Evolutionary conservation across 257 asterid genomes (phyloP).

Genomic region (Verbascum thapsus): DNA sequence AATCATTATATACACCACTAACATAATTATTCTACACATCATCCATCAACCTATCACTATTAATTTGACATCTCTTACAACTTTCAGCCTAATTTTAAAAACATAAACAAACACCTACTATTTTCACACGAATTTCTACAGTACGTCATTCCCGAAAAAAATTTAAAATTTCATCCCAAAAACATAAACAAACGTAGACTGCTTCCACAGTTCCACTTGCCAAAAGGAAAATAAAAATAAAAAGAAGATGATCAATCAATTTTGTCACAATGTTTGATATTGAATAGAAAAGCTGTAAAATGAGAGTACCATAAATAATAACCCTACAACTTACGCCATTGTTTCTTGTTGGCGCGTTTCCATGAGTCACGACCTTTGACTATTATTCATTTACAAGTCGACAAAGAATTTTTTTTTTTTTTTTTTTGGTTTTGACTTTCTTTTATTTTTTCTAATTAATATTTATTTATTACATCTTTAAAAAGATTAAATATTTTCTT

Average conservation of each 20-base stretch:
- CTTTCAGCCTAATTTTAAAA: no score
- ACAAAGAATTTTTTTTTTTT: conserved; percentile 9
- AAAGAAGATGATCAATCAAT: not conserved
- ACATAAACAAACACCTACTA: no score
- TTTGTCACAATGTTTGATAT: not conserved
- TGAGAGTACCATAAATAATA: not conserved
- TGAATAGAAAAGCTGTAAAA: conserved; percentile 16
- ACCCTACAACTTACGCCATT: conserved; percentile 16
- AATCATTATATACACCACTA: no score
- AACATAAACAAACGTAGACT: no score
- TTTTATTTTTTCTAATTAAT: no score
- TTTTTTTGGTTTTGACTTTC: conserved; percentile 39
- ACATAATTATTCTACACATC: no score
- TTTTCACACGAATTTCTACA: no score
- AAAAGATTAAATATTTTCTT: not conserved
- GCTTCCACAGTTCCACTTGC: no score
- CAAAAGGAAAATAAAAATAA: not conserved
- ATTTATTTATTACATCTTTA: not conserved
- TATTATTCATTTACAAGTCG: conserved; percentile 6
- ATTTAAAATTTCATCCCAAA: no score
- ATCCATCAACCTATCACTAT: no score
- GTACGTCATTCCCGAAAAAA: no score
- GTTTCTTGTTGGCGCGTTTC: conserved; percentile 35
- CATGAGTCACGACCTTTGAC: conserved; percentile 25
- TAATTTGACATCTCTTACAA: no score